phyloP scores from a whole-genome alignment of 1,284 basidiomycete genomes.

The Tetrapyrgos nigripes region DNA sequence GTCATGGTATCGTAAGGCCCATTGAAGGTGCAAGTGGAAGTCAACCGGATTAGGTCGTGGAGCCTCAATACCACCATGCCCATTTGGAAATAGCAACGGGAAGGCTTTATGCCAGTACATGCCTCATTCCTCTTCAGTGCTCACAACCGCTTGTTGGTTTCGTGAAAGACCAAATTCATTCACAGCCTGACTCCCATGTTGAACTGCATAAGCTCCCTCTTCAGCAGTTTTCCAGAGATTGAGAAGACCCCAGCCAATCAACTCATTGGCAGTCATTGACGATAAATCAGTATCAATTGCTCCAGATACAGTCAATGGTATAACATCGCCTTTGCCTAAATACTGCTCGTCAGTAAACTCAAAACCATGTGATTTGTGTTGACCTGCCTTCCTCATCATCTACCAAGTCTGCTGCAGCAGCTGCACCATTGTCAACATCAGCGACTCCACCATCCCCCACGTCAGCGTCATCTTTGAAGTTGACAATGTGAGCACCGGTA shows the following conservation, averaged over 20 bases:
- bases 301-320: conserved; percentile 20
- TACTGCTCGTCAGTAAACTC: conserved; percentile 28
- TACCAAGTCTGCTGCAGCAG: too few species aligned
- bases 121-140: too few species aligned
- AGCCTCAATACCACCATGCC: conserved; percentile 32
- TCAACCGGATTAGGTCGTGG: background rate
- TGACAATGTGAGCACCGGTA: too few species aligned
- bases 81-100: conserved; percentile 37
- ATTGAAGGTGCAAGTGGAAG: background rate
- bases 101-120: conserved; percentile 21
- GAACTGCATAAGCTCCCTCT: conserved; percentile 25
- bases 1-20: conserved; percentile 19
- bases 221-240: conserved; percentile 19
- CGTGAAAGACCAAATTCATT: conserved; percentile 19
- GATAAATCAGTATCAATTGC: conserved; percentile 21
- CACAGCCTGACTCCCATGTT: conserved; percentile 20
- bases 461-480: too few species aligned
- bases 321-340: conserved; percentile 31
- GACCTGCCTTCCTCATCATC: conserved; percentile 9
- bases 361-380: conserved; percentile 14
- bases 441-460: conserved; percentile 36
- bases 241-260: conserved; percentile 22
- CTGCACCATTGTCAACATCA: conserved; percentile 25
- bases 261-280: conserved; percentile 23
- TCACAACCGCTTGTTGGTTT: too few species aligned